phyloP scores from a whole-genome alignment of 1,284 basidiomycete species.

The Pascua guehoae region DNA sequence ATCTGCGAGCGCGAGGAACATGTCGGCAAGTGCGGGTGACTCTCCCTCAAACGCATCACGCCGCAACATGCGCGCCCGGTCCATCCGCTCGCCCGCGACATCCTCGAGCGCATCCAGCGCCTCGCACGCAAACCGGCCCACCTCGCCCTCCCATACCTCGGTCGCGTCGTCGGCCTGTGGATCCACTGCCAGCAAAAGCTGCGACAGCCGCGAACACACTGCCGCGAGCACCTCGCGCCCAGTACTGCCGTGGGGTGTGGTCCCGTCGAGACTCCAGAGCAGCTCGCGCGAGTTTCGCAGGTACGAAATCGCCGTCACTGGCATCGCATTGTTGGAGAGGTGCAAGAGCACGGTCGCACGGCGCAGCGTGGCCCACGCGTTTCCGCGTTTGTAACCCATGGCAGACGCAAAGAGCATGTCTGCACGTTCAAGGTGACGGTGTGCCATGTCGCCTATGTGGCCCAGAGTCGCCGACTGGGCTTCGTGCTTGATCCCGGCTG shows the following conservation, averaged over 20 bases:
- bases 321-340: slow-evolving; percentile 36
- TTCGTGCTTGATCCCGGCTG: too few relatives aligned
- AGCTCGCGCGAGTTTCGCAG: slow-evolving; percentile 31
- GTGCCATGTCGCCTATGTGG: too few relatives aligned
- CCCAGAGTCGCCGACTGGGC: too few relatives aligned
- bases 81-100: slow-evolving; percentile 44
- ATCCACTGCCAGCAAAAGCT: slow-evolving; percentile 23
- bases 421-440: too few relatives aligned
- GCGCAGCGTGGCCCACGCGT: slow-evolving; percentile 34
- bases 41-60: slow-evolving; percentile 29
- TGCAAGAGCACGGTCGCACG: slow-evolving; percentile 36
- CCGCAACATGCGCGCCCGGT: slow-evolving; percentile 27
- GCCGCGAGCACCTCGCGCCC: slow-evolving; percentile 29
- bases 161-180: slow-evolving; percentile 26
- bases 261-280: slow-evolving; percentile 8
- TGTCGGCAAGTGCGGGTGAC: slow-evolving; percentile 39
- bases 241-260: slow-evolving; percentile 23
- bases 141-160: slow-evolving; percentile 32
- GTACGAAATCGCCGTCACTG: slow-evolving; percentile 22
- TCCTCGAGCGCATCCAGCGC: slow-evolving; percentile 40
- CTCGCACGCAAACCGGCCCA: slow-evolving; percentile 34
- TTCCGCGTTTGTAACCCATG: slow-evolving; percentile 23
- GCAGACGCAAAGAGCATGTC: slow-evolving; percentile 31
- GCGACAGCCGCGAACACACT: slow-evolving; percentile 24
- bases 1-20: slow-evolving; percentile 36